Evolutionary conservation across 768 basidiomycete species (phyloP).

Genomic region (Mycena venus): DNA sequence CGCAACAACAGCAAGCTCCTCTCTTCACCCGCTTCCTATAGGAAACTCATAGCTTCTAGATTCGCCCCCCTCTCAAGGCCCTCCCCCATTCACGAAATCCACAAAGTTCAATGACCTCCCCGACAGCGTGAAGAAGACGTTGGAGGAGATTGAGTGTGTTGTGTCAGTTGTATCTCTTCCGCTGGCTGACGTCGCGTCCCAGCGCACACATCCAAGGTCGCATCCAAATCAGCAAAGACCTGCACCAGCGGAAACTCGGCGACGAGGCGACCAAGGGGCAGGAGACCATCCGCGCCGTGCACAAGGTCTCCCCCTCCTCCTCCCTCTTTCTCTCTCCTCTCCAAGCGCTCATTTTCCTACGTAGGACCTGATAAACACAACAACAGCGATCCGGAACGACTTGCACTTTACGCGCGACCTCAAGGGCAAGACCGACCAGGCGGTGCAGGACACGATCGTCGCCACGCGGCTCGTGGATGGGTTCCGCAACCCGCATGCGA

Average conservation of each 20-base stretch:
- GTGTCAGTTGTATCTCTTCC: neutral
- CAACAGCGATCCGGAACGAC: conserved; percentile 76
- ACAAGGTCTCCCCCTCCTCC: conserved; percentile 62
- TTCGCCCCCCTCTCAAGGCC: conserved; percentile 25
- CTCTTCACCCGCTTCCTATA: neutral
- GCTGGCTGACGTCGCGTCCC: conserved; percentile 25
- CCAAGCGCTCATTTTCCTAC: neutral
- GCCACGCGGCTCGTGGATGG: conserved; percentile 85
- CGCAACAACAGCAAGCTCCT: conserved; percentile 38
- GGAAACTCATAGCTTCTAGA: neutral
- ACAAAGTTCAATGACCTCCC: conserved; percentile 90
- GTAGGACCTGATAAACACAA: conserved; percentile 76
- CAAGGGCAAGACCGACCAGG: conserved; percentile 80
- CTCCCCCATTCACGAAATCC: conserved; percentile 62
- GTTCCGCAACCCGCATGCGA: conserved; percentile 80
- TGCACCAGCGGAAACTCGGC: conserved; percentile 82
- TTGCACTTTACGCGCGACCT: conserved; percentile 76
- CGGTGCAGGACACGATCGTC: conserved; percentile 84
- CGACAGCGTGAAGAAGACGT: conserved; percentile 71
- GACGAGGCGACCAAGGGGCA: conserved; percentile 82
- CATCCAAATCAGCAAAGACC: conserved; percentile 83
- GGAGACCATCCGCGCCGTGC: conserved; percentile 74
- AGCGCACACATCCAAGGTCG: conserved; percentile 83
- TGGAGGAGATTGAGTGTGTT: conserved; percentile 81
- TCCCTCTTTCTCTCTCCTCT: neutral